Base-by-base conservation (phyloP, 129 eudicot genomes). In the Apium graveolens region DNA sequence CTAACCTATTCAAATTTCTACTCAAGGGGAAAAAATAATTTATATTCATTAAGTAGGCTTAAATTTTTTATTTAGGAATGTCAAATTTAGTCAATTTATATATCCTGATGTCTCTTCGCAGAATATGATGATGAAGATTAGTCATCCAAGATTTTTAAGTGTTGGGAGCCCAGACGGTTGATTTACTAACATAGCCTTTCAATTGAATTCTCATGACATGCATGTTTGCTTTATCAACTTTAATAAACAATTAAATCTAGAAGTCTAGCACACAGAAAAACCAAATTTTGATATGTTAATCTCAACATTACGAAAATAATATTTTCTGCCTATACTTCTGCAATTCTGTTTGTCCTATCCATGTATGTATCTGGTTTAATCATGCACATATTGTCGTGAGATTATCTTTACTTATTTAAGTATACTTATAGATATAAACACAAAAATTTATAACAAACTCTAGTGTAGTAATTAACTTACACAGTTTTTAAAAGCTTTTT, bases 121-220 rank as follows among this genome's bases (percentile, higher is more conserved):
- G 98, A 94, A 90, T 78, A 32, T 94, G 89, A 95, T 88, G 92
- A 87, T 95, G 91, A 88, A 85, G 91, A 83, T 90, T 63, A 92
- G 90, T 81, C 88, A 88, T 87, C 97, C 99, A 32, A 88, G 94
- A 78, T 91, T 90, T 85, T 86, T 95, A 21, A 79, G 79, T 45
- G 66, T 92, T 74, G 96, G 97, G 79, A 85, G 78, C 79, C 88
- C 78, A 24, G 91, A 90, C n/a, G n/a, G n/a, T n/a, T n/a, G n/a
- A n/a, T n/a, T n/a, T n/a, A n/a, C n/a, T n/a, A n/a, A n/a, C n/a
- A n/a, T n/a, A n/a, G n/a, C n/a, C n/a, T n/a, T n/a, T n/a, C n/a
- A n/a, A n/a, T n/a, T n/a, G n/a, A n/a, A n/a, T n/a, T n/a, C n/a
- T n/a, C n/a, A n/a, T n/a, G n/a, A n/a, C n/a, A n/a, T n/a, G n/a